These are phyloP conservation scores for Penicillium ucsense DNA, from an alignment of 495 filamentous ascomycete species.

Conservation along the genomic window DNA sequence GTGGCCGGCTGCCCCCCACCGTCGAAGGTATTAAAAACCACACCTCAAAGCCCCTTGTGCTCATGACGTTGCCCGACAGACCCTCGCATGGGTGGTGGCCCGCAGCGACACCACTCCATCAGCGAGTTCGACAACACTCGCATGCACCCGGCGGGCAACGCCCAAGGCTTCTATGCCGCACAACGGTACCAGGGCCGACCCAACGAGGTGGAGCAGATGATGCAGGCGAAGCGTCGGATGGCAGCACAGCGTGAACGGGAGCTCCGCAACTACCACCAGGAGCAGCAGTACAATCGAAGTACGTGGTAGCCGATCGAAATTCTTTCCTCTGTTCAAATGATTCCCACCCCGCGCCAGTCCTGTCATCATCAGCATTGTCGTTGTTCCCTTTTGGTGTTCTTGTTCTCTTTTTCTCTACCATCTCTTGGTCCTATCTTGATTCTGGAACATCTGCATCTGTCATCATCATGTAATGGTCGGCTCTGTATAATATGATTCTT, in stretches of 20 bases:
- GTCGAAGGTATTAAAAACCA: constrained; percentile 2
- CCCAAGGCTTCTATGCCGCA: constrained; percentile 87
- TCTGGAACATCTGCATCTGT: constrained; percentile 10
- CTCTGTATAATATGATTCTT: constrained; percentile 44
- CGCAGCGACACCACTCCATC: constrained; percentile 71
- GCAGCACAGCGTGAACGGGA: constrained; percentile 98
- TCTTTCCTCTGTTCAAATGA: constrained; percentile 19
- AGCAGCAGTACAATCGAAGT: constrained; percentile 99
- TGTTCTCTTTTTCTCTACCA: constrained; percentile 7
- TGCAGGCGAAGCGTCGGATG: constrained; percentile 97
- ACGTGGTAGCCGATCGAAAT: constrained; percentile 44
- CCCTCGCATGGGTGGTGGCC: constrained; percentile 36
- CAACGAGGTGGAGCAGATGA: constrained; percentile 95
- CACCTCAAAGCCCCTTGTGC: background rate
- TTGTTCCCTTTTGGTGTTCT: background rate
- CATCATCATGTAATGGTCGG: constrained; percentile 26
- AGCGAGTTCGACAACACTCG: constrained; percentile 75
- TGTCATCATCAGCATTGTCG: constrained; percentile 2
- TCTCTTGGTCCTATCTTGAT: too few species aligned
- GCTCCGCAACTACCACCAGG: constrained; percentile 98
- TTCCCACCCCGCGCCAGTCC: constrained; percentile 14
- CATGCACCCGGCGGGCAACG: constrained; percentile 64
- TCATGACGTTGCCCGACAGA: constrained; percentile 24
- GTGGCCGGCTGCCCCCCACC: constrained; percentile 12
- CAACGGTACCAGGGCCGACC: constrained; percentile 89